Base-by-base conservation (phyloP, 805 yeast species). In the Yarrowia bubula region DNA sequence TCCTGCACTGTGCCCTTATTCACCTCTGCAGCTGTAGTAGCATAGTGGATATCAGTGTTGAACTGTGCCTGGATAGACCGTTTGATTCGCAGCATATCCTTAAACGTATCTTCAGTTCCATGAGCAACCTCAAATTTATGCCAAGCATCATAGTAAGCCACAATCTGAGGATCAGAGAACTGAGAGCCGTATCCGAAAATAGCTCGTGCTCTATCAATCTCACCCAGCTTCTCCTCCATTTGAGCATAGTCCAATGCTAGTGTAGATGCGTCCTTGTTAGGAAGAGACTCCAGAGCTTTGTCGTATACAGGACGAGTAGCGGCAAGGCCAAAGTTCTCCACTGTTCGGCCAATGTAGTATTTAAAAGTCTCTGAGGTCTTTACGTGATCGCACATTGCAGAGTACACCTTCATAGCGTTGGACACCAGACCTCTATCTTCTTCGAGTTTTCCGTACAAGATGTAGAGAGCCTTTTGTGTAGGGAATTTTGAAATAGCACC, bases 41-140 rank as follows among this genome's bases (percentile, higher is more conserved):
- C 69, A 14, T 68, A 53, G 42, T 46, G 65, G 38, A 61, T 47
- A 8, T 65, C 69, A 10, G 64, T 66, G 51, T 67, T 58, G 66
- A 53, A 65, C 65, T 72, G 71, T 18, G 71, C 74, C 48, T 67
- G 69, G n/a, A 79, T 74, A 14, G 75, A 71, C 68, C 90, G 79
- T 71, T 86, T 88, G 67, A 78, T 77, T 51, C 86, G 76, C 28
- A 90, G 73, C 92, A 92, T 87, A 18, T 86, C 87, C 70, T 88
- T 90, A 73, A 83, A 91, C 0, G 88, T 83, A 3, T 79, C 80
- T 70, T 89, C 95, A 66, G 82, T 77, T 4, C 98, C 98, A 73
- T 83, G 69, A 13, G 82, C 79, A 38, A 89, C 73, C 72, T 92
- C 98, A 73, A 92, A 90, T 10, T 77, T 72, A 64, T 86, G 86